A percentile compares a stretch with the other conserved stretches of the same genome.
These are phyloP conservation scores for Wallemia mellicola DNA, from an alignment of 1,284 basidiomycete species.

Conservation along the genomic window DNA sequence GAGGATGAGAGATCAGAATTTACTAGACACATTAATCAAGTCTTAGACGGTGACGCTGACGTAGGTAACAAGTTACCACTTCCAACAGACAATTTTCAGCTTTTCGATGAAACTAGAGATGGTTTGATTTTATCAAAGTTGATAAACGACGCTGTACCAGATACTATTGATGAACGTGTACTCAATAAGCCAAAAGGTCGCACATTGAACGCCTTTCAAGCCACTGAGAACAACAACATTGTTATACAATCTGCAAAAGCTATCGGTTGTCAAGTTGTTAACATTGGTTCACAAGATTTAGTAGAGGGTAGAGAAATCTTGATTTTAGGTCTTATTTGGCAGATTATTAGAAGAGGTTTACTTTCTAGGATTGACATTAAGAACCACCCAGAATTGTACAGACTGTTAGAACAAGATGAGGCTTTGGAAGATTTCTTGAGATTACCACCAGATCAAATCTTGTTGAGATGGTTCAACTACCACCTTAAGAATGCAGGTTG, in stretches of 20 bases:
- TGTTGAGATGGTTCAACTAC: slow-evolving; percentile 94
- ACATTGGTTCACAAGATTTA: slow-evolving; percentile 80
- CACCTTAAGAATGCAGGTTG: slow-evolving; percentile 86
- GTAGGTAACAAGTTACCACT: slow-evolving; percentile 60
- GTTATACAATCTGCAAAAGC: slow-evolving; percentile 93
- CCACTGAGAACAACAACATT: slow-evolving; percentile 99
- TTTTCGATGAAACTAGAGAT: slow-evolving; percentile 90
- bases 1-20: slow-evolving; percentile 88
- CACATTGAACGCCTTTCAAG: slow-evolving; percentile 69
- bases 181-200: slow-evolving; percentile 41
- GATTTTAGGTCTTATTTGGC: slow-evolving; percentile 96
- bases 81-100: slow-evolving; percentile 91
- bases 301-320: slow-evolving; percentile 84
- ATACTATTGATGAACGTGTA: slow-evolving; percentile 95
- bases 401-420: slow-evolving; percentile 83
- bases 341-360: slow-evolving; percentile 78
- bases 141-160: slow-evolving; percentile 94
- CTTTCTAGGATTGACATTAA: slow-evolving; percentile 92
- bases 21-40: slow-evolving; percentile 84
- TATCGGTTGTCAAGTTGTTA: slow-evolving; percentile 93
- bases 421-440: slow-evolving; percentile 81
- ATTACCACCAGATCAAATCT: slow-evolving; percentile 83
- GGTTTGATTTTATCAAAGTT: slow-evolving; percentile 91
- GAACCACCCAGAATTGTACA: slow-evolving; percentile 83
- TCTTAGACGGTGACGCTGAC: slow-evolving; percentile 67